Base-by-base conservation (phyloP, 176 grass and related monocot species). In the Secale cereale region DNA sequence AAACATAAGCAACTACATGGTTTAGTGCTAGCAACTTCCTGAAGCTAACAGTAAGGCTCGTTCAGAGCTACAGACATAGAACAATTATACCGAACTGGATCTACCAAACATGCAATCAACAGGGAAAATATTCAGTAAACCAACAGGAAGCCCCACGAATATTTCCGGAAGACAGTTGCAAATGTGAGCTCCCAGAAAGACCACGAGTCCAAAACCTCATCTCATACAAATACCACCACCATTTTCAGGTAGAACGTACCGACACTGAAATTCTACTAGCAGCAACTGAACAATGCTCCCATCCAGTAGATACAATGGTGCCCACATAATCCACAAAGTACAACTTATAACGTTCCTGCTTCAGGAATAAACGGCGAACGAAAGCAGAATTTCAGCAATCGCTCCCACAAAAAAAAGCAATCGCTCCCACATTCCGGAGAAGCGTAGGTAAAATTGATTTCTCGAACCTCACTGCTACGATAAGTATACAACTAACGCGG, bases 1-100 rank as follows among this genome's bases (percentile, higher is more conserved):
- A 29, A 66, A 78, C 22, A 13, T n/a, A 20, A 32, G 39, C 43
- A 76, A 29, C 60, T 64, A 16, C 3, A 65, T 14, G 15, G 11
- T 52, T 76, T 35, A 25, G 25, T 19, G 31, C 22, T 79, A 73
- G 65, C n/a, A 83, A 72, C 76, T 77, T 67, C 15, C 8, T 77
- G 41, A 56, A 73, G 30, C 37, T 22, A 57, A 3, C 54, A 36
- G 31, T 13, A 57, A 57, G 20, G 54, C 56, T 19, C 16, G 8
- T 79, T 78, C 52, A 46, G 27, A 45, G 26, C 68, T 83, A 71
- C 14, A 35, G 50, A 15, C 13, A 48, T 30, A 69, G 11, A 87
- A 77, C 48, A 32, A 68, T 25, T 22, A 8, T 25, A 43, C 39
- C 13, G 10, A 80, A 75, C 41, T 36, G 46, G 80, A 74, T 39